Evolutionary conservation across 148 eudicot species (phyloP).

Genomic region (Limonium bicolor): DNA sequence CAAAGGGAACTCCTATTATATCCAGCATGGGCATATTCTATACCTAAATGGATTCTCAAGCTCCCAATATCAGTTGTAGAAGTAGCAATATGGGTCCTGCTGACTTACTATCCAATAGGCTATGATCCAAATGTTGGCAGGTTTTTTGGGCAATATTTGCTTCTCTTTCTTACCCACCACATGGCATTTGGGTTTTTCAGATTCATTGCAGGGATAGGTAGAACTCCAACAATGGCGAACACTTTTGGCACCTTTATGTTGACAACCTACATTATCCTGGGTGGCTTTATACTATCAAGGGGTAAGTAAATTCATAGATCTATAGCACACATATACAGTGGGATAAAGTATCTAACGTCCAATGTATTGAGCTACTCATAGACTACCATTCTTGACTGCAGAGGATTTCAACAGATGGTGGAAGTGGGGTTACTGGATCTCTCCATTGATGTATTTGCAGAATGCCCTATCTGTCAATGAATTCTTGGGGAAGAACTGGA

Average conservation of each 20-base stretch:
- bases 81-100: constrained; percentile 11
- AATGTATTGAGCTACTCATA: neutral
- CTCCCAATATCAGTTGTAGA: constrained; percentile 18
- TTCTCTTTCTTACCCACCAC: constrained; percentile 45
- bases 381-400: constrained; percentile 1
- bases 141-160: constrained; percentile 38
- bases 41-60: constrained; percentile 25
- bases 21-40: constrained; percentile 31
- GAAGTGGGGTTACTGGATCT: constrained; percentile 44
- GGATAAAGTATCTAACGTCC: too few species aligned
- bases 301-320: constrained; percentile 13
- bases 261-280: constrained; percentile 44
- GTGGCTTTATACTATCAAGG: constrained; percentile 67
- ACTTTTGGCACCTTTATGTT: constrained; percentile 66
- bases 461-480: constrained; percentile 34
- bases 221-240: constrained; percentile 64
- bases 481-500: constrained; percentile 32
- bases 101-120: constrained; percentile 23
- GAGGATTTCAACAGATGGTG: constrained; percentile 30
- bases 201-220: constrained; percentile 53
- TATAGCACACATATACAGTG: too few species aligned
- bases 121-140: constrained; percentile 16
- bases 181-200: constrained; percentile 67
- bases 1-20: constrained; percentile 31
- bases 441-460: constrained; percentile 36